phyloP scores from a whole-genome alignment of 345 rosid genomes.

The Brassica cretica region DNA sequence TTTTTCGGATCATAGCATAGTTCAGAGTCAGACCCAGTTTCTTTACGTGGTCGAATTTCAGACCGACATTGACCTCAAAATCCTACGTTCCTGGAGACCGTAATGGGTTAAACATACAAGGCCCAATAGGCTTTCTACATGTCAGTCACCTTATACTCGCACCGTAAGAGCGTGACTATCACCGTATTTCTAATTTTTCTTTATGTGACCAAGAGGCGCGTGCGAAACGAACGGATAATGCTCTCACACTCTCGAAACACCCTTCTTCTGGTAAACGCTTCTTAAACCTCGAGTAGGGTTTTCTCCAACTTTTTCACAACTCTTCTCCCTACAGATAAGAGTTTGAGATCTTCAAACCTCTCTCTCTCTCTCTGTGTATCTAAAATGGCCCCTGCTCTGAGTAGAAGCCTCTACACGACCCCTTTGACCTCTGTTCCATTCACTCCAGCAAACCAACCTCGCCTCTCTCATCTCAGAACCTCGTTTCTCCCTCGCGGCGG shows the following conservation, averaged over 20 bases:
- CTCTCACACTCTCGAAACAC: not conserved
- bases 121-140: not conserved
- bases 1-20: no score
- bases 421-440: slow-evolving; percentile 55
- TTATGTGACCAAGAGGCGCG: not conserved
- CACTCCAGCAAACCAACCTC: slow-evolving; percentile 41
- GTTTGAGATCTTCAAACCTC: no score
- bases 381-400: slow-evolving; percentile 74
- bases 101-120: not conserved
- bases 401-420: slow-evolving; percentile 56
- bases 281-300: not conserved
- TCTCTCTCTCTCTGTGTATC: not conserved
- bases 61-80: not conserved
- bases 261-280: not conserved
- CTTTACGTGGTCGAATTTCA: not conserved
- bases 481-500: slow-evolving; percentile 49
- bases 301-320: not conserved
- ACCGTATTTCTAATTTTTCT: not conserved
- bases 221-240: not conserved
- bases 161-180: not conserved
- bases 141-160: not conserved
- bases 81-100: no score
- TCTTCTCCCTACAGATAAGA: not conserved
- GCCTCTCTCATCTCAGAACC: slow-evolving; percentile 43
- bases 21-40: not conserved